Base-by-base conservation (phyloP, 164 flowering plant species). In the Aristolochia contorta region DNA sequence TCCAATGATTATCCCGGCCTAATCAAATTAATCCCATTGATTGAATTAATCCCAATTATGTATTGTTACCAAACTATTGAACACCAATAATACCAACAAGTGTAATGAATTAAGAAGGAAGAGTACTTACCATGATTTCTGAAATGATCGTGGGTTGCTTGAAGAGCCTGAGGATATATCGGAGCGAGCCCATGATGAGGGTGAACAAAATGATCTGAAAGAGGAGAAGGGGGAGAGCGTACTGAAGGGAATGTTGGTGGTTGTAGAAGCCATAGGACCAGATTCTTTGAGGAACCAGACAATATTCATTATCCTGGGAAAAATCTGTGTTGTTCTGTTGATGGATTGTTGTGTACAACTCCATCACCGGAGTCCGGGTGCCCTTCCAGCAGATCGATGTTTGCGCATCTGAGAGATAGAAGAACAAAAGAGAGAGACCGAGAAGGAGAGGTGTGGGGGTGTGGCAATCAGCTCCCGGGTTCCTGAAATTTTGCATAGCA, bases 1-100 rank as follows among this genome's bases (percentile, higher is more conserved):
- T 45, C 94, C 89, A 0, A 84, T 16, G n/a, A 86, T 63, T 9
- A 82, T 70, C 0, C 93, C 93, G 22, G 48, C 58, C 65, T 62
- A n/a, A 7, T 8, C 22, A n/a, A 53, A 22, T 15, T 8, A 53
- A 22, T 22, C 19, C 23, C 16, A 23, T n/a, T 13, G 12, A 16
- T 23, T 22, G 56, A 4, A 6, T 4, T 5, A 12, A 6, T 53
- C 16, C 20, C 23, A 4, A 4, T 16, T 15, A n/a, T n/a, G n/a
- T 52, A 14, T 20, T n/a, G 5, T 15, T 6, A 21, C 0, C 21
- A 52, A n/a, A 52, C 4, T 20, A 13, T n/a, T n/a, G n/a, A n/a
- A n/a, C n/a, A n/a, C n/a, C n/a, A n/a, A n/a, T n/a, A n/a, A n/a
- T n/a, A n/a, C n/a, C n/a, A n/a, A n/a, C n/a, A n/a, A n/a, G n/a